Evolutionary conservation across 306 rosid species (phyloP).

Genomic region (Quercus cerris): DNA sequence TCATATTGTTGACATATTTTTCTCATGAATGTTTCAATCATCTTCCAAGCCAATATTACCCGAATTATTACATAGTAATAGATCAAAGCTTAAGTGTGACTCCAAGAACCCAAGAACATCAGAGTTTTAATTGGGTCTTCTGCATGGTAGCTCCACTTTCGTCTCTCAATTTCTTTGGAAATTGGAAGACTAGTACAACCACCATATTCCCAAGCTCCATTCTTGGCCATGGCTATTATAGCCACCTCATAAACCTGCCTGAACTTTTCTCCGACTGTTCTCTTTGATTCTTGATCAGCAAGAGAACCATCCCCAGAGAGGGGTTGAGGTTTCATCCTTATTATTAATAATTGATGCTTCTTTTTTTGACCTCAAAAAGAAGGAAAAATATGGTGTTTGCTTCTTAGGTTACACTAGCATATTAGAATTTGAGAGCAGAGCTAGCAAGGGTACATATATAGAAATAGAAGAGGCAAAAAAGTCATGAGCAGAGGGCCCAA

Average conservation of each 20-base stretch:
- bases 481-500: neutral
- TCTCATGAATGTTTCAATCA: neutral
- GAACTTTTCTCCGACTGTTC: slow-evolving; percentile 25
- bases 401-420: slow-evolving; percentile 4
- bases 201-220: neutral
- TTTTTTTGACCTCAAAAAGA: no score
- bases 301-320: slow-evolving; percentile 20
- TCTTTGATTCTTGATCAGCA: slow-evolving; percentile 17
- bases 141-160: slow-evolving; percentile 19
- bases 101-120: slow-evolving; percentile 55
- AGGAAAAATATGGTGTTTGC: neutral
- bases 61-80: no score
- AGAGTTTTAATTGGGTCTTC: slow-evolving; percentile 53
- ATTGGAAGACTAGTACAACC: slow-evolving; percentile 3
- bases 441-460: slow-evolving; percentile 14
- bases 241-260: slow-evolving; percentile 24
- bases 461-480: neutral
- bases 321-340: slow-evolving; percentile 25
- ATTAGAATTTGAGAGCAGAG: slow-evolving; percentile 1
- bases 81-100: slow-evolving; percentile 29
- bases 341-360: neutral
- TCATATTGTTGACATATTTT: neutral
- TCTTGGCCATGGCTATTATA: slow-evolving; percentile 10
- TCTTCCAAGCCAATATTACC: no score
- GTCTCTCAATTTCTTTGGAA: slow-evolving; percentile 29